Evolutionary conservation across 768 basidiomycete genomes (phyloP), one percentile per base, ranked within the genome.

Genomic region (Leccinum imitatum): DNA sequence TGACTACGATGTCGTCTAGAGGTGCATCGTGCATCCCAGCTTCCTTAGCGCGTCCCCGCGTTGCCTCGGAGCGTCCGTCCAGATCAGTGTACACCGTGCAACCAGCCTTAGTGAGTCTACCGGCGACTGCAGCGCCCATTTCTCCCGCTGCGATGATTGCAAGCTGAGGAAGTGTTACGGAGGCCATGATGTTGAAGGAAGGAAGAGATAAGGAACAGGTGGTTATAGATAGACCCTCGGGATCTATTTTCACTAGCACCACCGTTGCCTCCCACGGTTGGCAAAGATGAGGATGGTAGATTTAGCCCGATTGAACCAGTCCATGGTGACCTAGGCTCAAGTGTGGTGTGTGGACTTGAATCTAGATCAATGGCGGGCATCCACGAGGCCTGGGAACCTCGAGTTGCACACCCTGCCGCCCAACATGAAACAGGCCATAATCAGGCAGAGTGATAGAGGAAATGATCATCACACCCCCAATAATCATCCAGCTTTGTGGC

Each of bases 81-180:
- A 87, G 72, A 62, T 78, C 79, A 11, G 85, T 86, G 60, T 85
- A 78, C 23, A 85, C 83, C 6, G 76, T 79, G 65, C 79, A 79
- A 27, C 84, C 81, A n/a, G 77, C 73, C 21, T 72, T 65, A 2
- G 76, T 75, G 37, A 87, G 74, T 27, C 76, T 78, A 33, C 70
- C 76, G 17, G 78, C 85, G 31, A 87, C 80, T 19, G 77, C 85
- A 6, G 84, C 73, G 27, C 84, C 85, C 87, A 86, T 87, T 3
- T 77, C 79, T 17, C 85, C 85, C 9, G 84, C 78, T 35, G 84
- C 79, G 59, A 87, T 72, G 21, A 86, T 72, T 31, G 80, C 81
- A 56, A 86, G 71, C 33, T 67, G 72, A 60, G 69, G 69, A 4
- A 9, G 39, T 44, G 51, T 14, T 11, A 23, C 11, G 19, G 59